Conservation (phyloP, 2,329 filamentous ascomycete species). For the Ascochyta koolunga region DNA sequence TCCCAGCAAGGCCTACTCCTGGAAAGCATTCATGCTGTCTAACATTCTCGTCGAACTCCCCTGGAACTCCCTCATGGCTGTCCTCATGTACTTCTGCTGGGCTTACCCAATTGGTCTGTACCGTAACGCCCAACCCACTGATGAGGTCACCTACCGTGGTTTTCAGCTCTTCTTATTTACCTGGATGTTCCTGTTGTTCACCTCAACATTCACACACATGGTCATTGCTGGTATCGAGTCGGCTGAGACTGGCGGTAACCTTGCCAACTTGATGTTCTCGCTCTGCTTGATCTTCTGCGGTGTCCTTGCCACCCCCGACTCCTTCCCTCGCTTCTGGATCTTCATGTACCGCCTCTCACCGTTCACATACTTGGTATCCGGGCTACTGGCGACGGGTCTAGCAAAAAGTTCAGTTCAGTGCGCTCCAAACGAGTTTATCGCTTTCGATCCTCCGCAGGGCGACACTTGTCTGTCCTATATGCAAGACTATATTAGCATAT, state of each 20-base stretch:
- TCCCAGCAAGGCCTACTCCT: slow-evolving; percentile 82
- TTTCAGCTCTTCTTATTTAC: slow-evolving; percentile 80
- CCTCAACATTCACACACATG: slow-evolving; percentile 80
- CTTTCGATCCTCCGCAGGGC: slow-evolving; percentile 47
- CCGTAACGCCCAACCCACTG: slow-evolving; percentile 68
- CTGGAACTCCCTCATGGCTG: slow-evolving; percentile 78
- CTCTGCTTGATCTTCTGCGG: slow-evolving; percentile 76
- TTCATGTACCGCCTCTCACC: slow-evolving; percentile 76
- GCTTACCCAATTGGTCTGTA: slow-evolving; percentile 87
- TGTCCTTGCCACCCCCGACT: slow-evolving; percentile 63
- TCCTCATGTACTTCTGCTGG: slow-evolving; percentile 80
- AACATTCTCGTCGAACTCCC: slow-evolving; percentile 86
- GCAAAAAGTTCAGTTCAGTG: slow-evolving; percentile 53
- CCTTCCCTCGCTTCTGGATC: slow-evolving; percentile 73
- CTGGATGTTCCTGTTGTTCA: slow-evolving; percentile 77
- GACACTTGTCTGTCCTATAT: slow-evolving; percentile 53
- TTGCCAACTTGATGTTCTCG: slow-evolving; percentile 77
- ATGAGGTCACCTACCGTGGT: slow-evolving; percentile 70
- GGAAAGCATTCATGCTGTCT: slow-evolving; percentile 83
- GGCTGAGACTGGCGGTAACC: slow-evolving; percentile 75
- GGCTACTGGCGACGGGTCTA: slow-evolving; percentile 60
- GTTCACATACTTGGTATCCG: slow-evolving; percentile 65
- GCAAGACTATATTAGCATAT: slow-evolving; percentile 41
- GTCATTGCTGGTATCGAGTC: slow-evolving; percentile 76
- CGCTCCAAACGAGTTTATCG: slow-evolving; percentile 46